Conservation (phyloP, 2,329 filamentous ascomycete genomes). For the Immersiporthe knoxdaviesiana region DNA sequence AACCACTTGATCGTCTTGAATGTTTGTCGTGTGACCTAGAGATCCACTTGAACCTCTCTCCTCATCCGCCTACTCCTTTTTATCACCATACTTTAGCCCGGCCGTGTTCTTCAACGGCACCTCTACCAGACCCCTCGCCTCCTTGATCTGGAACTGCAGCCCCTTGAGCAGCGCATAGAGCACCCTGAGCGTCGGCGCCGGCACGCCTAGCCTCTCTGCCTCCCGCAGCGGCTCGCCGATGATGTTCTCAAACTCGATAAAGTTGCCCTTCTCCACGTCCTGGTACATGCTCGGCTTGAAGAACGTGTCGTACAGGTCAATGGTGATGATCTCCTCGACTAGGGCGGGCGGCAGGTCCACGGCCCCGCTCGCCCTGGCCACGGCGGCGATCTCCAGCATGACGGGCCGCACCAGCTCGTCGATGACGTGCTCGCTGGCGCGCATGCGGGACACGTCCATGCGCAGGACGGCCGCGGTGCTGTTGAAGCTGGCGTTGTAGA, state of each 20-base stretch:
- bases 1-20: too few species aligned
- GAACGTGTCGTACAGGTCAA: constrained; percentile 53
- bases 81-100: constrained; percentile 32
- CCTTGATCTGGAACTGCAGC: constrained; percentile 52
- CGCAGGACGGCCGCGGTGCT: constrained; percentile 54
- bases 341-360: constrained; percentile 47
- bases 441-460: constrained; percentile 53
- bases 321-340: constrained; percentile 49
- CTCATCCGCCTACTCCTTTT: constrained; percentile 22
- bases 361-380: constrained; percentile 47
- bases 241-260: constrained; percentile 59
- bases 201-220: constrained; percentile 50
- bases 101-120: constrained; percentile 23
- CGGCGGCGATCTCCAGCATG: constrained; percentile 55
- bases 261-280: constrained; percentile 57
- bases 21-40: not conserved
- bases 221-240: constrained; percentile 60
- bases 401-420: constrained; percentile 53
- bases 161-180: constrained; percentile 53
- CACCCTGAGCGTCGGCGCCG: constrained; percentile 52
- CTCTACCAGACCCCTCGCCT: constrained; percentile 45
- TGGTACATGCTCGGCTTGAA: constrained; percentile 58
- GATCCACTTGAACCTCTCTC: not conserved
- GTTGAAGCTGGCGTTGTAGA: constrained; percentile 54
- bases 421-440: constrained; percentile 47